These are phyloP conservation scores for Pythium aristosporum DNA, from an alignment of 352 stramenopile genomes.

Conservation along the genomic window DNA sequence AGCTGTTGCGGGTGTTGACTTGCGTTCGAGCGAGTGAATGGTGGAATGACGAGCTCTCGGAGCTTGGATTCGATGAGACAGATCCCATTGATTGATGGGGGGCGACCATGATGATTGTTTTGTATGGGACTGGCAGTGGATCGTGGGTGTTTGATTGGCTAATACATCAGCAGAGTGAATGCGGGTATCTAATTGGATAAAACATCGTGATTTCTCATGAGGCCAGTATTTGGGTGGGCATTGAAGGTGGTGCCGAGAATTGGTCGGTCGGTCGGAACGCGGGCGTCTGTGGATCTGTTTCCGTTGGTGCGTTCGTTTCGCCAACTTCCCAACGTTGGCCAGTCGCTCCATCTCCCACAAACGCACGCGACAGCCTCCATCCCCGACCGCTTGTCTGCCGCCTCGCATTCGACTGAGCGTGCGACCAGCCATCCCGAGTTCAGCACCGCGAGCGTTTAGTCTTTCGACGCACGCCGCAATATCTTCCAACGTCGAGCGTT, in stretches of 20 bases:
- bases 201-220: neutral
- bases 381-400: too few relatives aligned
- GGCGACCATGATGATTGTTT: too few relatives aligned
- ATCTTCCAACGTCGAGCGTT: neutral
- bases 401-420: too few relatives aligned
- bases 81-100: too few relatives aligned
- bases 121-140: too few relatives aligned
- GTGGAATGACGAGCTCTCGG: neutral
- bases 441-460: too few relatives aligned
- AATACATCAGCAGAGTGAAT: too few relatives aligned
- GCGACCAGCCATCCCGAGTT: too few relatives aligned
- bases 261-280: neutral
- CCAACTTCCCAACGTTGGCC: neutral
- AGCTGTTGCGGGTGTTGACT: neutral
- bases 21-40: neutral
- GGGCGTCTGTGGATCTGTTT: neutral
- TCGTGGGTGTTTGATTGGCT: too few relatives aligned
- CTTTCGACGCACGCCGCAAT: neutral
- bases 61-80: too few relatives aligned
- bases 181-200: too few relatives aligned
- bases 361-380: neutral
- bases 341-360: neutral
- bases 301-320: neutral
- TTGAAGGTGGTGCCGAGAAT: neutral
- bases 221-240: constrained; percentile 6